Evolutionary conservation across 768 basidiomycete species (phyloP), one percentile per base, ranked within the genome.

Genomic region (Russula olivacea): DNA sequence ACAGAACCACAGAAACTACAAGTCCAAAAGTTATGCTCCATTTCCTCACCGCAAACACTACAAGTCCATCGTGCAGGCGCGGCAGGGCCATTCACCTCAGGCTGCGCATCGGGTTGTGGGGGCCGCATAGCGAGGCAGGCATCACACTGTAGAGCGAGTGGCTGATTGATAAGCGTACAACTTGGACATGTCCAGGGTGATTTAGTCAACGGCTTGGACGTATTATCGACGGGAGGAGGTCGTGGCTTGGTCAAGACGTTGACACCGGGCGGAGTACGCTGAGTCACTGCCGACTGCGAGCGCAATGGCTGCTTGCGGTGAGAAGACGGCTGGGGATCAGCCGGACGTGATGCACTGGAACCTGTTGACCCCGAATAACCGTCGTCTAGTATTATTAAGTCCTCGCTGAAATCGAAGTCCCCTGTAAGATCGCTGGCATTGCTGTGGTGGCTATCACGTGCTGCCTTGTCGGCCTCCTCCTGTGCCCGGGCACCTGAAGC

Each of bases 1-100:
- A 92, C 78, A 21, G 76, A 74, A 17, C 90, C 90, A 71, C 91
- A 94, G 59, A 78, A 80, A 17, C 74, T 73, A 76, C 93, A 94
- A 53, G 84, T 86, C 90, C 88, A 93, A 64, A 84, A 81, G 23
- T 84, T 79, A 64, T 82, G 80, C 2, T 81, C 79, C 72, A 85
- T 87, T 38, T 70, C 72, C 71, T 87, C 82, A 25, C 84, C 83
- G 65, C 90, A 93, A 23, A 77, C 74, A 12, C 76, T 71, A 70
- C 90, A 93, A 23, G 76, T 76, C 90, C 91, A 93, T 28, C 62
- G 65, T 40, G 21, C 47, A 23, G n/a, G 40, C 5, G 40, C 48
- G 36, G 45, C 54, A 53, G 49, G 54, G 50, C 4, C 15, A 15
- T 47, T 30, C 19, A 41, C 21, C 25, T n/a, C n/a, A n/a, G n/a